Evolutionary conservation across 2,329 filamentous ascomycete species (phyloP).

Genomic region (Colletotrichum euphorbiae): DNA sequence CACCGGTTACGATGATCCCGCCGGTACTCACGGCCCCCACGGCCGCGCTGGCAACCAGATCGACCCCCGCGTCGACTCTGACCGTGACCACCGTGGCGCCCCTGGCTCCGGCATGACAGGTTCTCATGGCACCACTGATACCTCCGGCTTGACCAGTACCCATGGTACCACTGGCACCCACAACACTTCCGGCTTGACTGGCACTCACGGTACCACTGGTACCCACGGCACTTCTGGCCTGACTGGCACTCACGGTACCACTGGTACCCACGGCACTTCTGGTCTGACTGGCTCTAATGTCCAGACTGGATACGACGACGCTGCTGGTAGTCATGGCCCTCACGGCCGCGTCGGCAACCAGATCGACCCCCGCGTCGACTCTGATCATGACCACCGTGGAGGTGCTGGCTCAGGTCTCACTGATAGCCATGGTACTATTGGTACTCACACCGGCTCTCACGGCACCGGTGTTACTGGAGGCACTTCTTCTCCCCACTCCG

Average conservation of each 20-base stretch:
- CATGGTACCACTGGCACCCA: conserved; percentile 43
- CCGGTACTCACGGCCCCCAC: conserved; percentile 52
- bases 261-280: conserved; percentile 39
- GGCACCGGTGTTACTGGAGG: conserved; percentile 42
- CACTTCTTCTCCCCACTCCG: conserved; percentile 49
- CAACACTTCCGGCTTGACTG: conserved; percentile 8
- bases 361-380: conserved; percentile 65
- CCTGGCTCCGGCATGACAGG: conserved; percentile 24
- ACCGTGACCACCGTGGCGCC: conserved; percentile 49
- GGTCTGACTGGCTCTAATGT: conserved; percentile 41
- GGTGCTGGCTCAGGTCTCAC: conserved; percentile 40
- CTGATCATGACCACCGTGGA: conserved; percentile 56
- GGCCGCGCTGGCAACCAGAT: conserved; percentile 56
- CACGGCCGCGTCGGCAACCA: conserved; percentile 63
- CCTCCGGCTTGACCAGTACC: background rate
- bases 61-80: conserved; percentile 62
- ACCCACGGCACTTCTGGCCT: conserved; percentile 32
- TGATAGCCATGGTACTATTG: conserved; percentile 37
- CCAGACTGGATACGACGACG: conserved; percentile 42
- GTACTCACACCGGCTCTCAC: conserved; percentile 37
- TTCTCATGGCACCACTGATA: conserved; percentile 43
- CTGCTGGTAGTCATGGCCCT: conserved; percentile 48
- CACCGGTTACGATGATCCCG: conserved; percentile 34
- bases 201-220: conserved; percentile 43
- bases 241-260: conserved; percentile 42